These are phyloP conservation scores for Boletus speciosus DNA, from an alignment of 768 basidiomycete genomes.

Conservation along the genomic window DNA sequence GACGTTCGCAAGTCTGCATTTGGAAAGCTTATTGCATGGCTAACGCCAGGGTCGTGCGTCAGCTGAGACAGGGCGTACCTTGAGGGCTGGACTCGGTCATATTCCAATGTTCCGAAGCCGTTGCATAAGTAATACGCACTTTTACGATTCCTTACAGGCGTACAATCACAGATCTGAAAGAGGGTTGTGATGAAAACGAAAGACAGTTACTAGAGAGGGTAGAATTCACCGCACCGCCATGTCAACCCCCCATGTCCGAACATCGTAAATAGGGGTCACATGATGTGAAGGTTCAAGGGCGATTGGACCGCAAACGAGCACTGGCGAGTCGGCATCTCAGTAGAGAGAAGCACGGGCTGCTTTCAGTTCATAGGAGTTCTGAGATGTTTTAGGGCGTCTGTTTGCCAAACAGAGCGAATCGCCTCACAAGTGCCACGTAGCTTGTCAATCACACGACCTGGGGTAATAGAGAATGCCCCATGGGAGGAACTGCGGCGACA, in stretches of 20 bases:
- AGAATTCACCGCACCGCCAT: neutral
- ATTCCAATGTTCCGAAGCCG: neutral
- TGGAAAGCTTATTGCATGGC: constrained; percentile 14
- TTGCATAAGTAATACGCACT: neutral
- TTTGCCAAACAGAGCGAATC: constrained; percentile 8
- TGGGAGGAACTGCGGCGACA: constrained; percentile 21
- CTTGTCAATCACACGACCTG: constrained; percentile 26
- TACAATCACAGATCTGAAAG: constrained; percentile 1
- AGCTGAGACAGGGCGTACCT: constrained; percentile 7
- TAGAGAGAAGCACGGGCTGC: constrained; percentile 3
- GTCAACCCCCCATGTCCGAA: constrained; percentile 4
- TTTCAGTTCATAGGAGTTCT: constrained; percentile 8
- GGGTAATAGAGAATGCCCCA: constrained; percentile 29
- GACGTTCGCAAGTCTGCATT: constrained; percentile 12
- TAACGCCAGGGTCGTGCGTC: constrained; percentile 6
- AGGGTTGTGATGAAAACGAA: constrained; percentile 5
- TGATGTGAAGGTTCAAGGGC: constrained; percentile 10
- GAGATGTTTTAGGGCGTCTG: neutral
- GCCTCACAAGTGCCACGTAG: constrained; percentile 7
- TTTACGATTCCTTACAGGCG: constrained; percentile 5
- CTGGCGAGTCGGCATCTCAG: constrained; percentile 1
- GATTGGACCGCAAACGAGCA: neutral
- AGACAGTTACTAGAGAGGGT: neutral
- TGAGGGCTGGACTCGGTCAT: neutral
- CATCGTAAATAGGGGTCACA: neutral